Base-by-base conservation (phyloP, 176 grass and related monocot species). In the Oryza glumipatula region DNA sequence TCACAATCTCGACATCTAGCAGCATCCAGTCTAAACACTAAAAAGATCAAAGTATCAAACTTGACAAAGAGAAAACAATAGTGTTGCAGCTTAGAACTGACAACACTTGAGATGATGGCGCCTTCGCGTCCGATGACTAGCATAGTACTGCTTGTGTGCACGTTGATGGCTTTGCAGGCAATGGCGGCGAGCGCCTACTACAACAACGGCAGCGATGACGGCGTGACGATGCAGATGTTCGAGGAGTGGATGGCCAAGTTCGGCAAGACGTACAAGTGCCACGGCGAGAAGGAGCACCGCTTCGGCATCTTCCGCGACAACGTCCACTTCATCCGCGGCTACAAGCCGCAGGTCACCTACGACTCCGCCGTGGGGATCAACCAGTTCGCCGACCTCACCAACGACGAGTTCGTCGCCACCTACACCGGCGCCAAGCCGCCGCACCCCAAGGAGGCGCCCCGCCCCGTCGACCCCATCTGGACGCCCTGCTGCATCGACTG, bases 291-390 rank as follows among this genome's bases (percentile, higher is more conserved):
- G 63, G 26, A 56, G 46, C 8, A 67, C 7, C 77, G 77, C 36
- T 81, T 87, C 36, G 21, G 45, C 19, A 43, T 68, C 56, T 87
- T 87, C 67, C 19, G 65, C 48, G 17, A 74, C 56, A 87, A 87
- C 47, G 13, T 81, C 28, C 54, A 71, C 28, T 78, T 77, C 66
- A 60, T 85, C 19, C 47, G 44, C 9, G 38, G 28, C 45, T 85
- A 78, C 83, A 11, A 7, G n/a, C 6, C 32, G 24, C 45, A 11
- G 24, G 26, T 15, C 17, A 43, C 3, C 15, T 51, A 49, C 21
- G 26, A 70, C 72, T 51, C 32, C 48, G 35, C 30, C 67, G 13
- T 73, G 21, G 52, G 66, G 58, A 7, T 84, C 39, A 84, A 82
- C 49, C 44, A 67, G 24, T 82, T 76, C 44, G 54, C 76, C 14